These are phyloP conservation scores for Diplodia sapinea DNA, from an alignment of 2,329 filamentous ascomycete species.

Conservation along the genomic window DNA sequence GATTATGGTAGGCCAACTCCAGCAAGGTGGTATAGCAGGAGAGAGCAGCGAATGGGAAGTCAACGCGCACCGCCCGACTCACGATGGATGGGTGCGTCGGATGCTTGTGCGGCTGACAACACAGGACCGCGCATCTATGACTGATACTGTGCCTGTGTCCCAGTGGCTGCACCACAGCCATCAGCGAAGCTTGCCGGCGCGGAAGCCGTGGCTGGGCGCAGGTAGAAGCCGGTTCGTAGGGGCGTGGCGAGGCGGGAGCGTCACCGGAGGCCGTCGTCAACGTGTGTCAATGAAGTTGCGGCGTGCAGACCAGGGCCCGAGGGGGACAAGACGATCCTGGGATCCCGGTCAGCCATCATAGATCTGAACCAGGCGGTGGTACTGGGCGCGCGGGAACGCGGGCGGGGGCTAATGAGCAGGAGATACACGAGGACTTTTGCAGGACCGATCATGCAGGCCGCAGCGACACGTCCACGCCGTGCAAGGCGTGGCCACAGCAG, in stretches of 20 bases:
- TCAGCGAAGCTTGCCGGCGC: slow-evolving; percentile 20
- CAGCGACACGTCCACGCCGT: slow-evolving; percentile 24
- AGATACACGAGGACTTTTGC: slow-evolving; percentile 32
- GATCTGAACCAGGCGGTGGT: slow-evolving; percentile 28
- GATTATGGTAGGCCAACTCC: slow-evolving; percentile 22
- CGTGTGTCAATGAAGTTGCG: slow-evolving; percentile 29
- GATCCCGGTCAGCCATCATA: slow-evolving; percentile 25
- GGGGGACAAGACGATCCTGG: slow-evolving; percentile 25
- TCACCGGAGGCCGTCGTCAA: slow-evolving; percentile 4
- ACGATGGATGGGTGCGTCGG: slow-evolving; percentile 23
- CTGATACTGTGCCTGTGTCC: slow-evolving; percentile 31
- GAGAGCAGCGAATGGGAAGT: slow-evolving; percentile 31
- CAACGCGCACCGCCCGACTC: slow-evolving; percentile 29
- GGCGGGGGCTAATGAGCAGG: slow-evolving; percentile 26
- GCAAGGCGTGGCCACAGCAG: slow-evolving; percentile 17
- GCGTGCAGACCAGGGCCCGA: slow-evolving; percentile 23
- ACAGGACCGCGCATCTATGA: slow-evolving; percentile 18
- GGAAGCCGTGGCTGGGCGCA: slow-evolving; percentile 17
- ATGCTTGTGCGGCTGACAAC: slow-evolving; percentile 21
- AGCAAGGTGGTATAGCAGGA: slow-evolving; percentile 30
- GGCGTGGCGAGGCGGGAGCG: slow-evolving; percentile 19
- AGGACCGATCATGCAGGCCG: slow-evolving; percentile 26
- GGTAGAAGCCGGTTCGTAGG: slow-evolving; percentile 7
- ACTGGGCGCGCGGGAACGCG: slow-evolving; percentile 24
- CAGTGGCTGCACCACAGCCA: slow-evolving; percentile 26